Base-by-base conservation (phyloP, 768 basidiomycete genomes). In the Leccinellum rugosiceps region DNA sequence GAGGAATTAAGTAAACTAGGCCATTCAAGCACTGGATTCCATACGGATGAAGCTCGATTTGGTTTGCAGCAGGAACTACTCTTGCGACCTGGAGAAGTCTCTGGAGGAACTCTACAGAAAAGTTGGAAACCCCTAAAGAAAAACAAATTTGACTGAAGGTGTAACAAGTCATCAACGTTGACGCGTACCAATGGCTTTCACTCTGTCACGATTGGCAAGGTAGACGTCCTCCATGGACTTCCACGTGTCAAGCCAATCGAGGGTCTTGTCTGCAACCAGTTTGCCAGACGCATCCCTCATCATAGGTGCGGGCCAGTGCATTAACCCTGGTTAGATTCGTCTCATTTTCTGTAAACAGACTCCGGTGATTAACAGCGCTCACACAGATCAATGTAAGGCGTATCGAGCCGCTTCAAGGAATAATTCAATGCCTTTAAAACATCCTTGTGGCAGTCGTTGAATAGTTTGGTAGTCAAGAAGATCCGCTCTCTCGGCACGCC, bases 301-400 rank as follows among this genome's bases (percentile, higher is more conserved):
- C 83, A 90, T 83, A 31, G 90, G 86, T 19, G 87, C 83, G 11
- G 91, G 92, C 90, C 89, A 92, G 73, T 91, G 89, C 80, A 91
- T 84, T 56, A 90, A 75, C 82, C 84, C 85, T 87, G 58, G 38
- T 19, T 11, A 3, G 21, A 41, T 41, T 11, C 17, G 23, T 14
- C 32, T 52, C 8, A 58, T n/a, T 21, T 1, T 19, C 47, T 5
- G 4, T 11, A 6, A 19, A 41, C 9, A 9, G 2, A n/a, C 6
- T 1, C 10, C 10, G 21, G 44, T 4, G n/a, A 55, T 8, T 0
- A 19, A 6, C 25, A 9, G 32, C 59, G 72, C 77, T 64, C 66
- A 84, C 87, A 93, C 25, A 93, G 82, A 65, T 94, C 90, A 49
- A 94, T 77, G 69, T 94, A 94, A 49, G 83, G 77, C 1, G 85